A percentile compares a stretch with the other conserved stretches of the same genome.
phyloP scores from a whole-genome alignment of 2,329 filamentous ascomycete genomes.

The Penicillium sp. region DNA sequence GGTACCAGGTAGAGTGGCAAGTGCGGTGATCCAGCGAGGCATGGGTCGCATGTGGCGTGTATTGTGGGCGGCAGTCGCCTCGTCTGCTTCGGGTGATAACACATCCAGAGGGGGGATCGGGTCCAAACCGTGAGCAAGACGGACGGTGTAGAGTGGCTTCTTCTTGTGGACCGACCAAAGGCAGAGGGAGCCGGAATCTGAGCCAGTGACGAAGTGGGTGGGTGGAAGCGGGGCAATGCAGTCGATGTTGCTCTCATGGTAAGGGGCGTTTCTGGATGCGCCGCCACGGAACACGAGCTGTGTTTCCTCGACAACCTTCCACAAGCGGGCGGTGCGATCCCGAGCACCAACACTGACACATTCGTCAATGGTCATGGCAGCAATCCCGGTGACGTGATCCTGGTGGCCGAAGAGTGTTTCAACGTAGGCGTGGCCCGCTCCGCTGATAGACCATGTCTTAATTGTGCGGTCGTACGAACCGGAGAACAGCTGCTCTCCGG shows the following conservation, averaged over 20 bases:
- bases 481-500: constrained; percentile 82
- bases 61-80: constrained; percentile 49
- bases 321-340: constrained; percentile 86
- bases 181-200: constrained; percentile 81
- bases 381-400: constrained; percentile 81
- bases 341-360: constrained; percentile 88
- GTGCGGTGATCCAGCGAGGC: constrained; percentile 86
- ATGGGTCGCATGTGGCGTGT: constrained; percentile 53
- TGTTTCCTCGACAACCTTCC: constrained; percentile 94
- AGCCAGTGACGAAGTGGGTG: constrained; percentile 88
- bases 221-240: constrained; percentile 86
- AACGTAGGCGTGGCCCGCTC: constrained; percentile 83
- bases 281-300: constrained; percentile 94
- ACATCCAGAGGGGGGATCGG: constrained; percentile 64
- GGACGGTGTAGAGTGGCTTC: constrained; percentile 80
- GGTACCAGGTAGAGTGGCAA: constrained; percentile 82
- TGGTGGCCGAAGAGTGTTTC: constrained; percentile 97
- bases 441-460: constrained; percentile 81
- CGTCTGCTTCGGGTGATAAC: constrained; percentile 70
- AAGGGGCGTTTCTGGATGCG: constrained; percentile 48
- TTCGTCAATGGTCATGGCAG: constrained; percentile 77
- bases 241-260: constrained; percentile 82
- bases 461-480: constrained; percentile 88
- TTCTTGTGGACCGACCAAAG: constrained; percentile 93
- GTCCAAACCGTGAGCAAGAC: constrained; percentile 82